Evolutionary conservation across 768 basidiomycete genomes (phyloP).

Genomic region (Saitozyma sp.): DNA sequence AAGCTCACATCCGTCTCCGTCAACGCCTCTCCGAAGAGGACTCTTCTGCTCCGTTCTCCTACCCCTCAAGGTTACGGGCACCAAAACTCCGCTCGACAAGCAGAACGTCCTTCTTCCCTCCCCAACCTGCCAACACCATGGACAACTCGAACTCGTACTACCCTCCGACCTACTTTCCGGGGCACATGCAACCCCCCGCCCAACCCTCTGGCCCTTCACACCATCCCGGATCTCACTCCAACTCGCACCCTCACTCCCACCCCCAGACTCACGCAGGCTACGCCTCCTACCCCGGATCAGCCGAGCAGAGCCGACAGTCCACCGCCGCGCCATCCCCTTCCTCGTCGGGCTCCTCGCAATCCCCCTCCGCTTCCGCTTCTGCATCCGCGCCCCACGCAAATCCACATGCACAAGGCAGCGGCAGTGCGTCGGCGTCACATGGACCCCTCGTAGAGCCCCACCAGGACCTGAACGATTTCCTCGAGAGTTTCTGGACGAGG

Average conservation of each 20-base stretch:
- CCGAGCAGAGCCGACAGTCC: neutral
- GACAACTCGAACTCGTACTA: neutral
- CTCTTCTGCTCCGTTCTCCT: too few species aligned
- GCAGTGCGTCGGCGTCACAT: neutral
- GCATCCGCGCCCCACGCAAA: neutral
- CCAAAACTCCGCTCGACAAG: too few species aligned
- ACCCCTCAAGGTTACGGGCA: too few species aligned
- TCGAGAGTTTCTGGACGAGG: slow-evolving; percentile 85
- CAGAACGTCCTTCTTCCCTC: too few species aligned
- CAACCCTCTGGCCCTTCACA: neutral
- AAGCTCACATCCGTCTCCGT: too few species aligned
- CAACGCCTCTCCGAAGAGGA: too few species aligned
- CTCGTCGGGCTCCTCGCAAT: neutral
- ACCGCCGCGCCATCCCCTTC: neutral
- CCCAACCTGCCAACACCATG: too few species aligned
- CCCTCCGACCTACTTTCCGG: too few species aligned
- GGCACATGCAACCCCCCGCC: too few species aligned
- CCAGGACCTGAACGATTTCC: slow-evolving; percentile 80
- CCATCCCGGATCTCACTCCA: neutral
- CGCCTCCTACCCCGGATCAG: too few species aligned
- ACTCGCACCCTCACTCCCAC: too few species aligned
- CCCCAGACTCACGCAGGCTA: too few species aligned
- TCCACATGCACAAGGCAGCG: neutral
- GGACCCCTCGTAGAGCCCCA: slow-evolving; percentile 75
- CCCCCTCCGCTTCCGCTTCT: neutral